Conservation (phyloP, 73 alveolate species). For the Diophrys sp. region DNA sequence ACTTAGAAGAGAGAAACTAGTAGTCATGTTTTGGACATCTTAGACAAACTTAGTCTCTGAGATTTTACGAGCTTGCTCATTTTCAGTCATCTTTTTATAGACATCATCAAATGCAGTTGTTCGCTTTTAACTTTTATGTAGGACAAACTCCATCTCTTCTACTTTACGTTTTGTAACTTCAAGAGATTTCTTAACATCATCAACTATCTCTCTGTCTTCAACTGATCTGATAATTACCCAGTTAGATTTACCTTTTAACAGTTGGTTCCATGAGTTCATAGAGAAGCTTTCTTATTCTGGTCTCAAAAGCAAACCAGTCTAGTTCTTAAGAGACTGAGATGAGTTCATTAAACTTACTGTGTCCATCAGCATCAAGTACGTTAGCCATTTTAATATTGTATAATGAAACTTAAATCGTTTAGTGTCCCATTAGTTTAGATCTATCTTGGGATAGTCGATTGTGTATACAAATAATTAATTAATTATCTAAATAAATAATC, state of each 20-base stretch:
- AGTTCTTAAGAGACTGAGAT: slow-evolving; percentile 13
- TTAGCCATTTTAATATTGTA: no score
- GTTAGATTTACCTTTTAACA: neutral
- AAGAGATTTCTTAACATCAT: neutral
- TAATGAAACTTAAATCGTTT: slow-evolving; percentile 23
- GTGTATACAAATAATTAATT: no score
- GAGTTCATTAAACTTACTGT: no score
- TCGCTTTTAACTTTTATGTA: slow-evolving; percentile 17
- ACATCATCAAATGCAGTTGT: slow-evolving; percentile 33
- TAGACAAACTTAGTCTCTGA: slow-evolving; percentile 1
- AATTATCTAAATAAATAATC: no score
- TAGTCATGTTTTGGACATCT: slow-evolving; percentile 2
- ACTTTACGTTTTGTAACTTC: slow-evolving; percentile 4
- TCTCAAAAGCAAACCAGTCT: slow-evolving; percentile 36
- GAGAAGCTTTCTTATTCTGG: slow-evolving; percentile 20
- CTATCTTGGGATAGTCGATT: slow-evolving; percentile 60
- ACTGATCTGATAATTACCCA: slow-evolving; percentile 1
- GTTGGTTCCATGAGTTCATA: slow-evolving; percentile 21
- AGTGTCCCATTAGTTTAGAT: slow-evolving; percentile 50
- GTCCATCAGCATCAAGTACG: no score
- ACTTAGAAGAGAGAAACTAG: neutral
- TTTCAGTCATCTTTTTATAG: slow-evolving; percentile 13
- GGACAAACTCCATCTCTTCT: slow-evolving; percentile 22
- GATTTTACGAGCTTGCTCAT: slow-evolving; percentile 6
- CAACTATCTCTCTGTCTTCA: slow-evolving; percentile 23